Evolutionary conservation across 140 eudicot genomes (phyloP).

Genomic region (Cichorium intybus): DNA sequence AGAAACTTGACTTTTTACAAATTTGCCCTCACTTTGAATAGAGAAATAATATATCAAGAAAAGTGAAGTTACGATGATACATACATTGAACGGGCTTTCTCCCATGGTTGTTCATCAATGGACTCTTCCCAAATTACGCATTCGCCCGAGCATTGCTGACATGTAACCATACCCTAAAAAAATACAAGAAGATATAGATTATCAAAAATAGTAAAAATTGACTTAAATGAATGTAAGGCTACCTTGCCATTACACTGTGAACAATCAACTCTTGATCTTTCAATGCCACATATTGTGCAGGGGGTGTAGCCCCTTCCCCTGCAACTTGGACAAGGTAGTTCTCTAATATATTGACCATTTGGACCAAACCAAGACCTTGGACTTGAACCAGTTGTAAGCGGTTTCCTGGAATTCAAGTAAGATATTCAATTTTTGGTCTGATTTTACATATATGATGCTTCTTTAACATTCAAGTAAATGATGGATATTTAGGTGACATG

Average conservation of each 20-base stretch:
- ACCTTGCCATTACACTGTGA: constrained; percentile 92
- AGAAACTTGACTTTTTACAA: background rate
- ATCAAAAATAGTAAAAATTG: too few relatives aligned
- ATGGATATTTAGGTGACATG: background rate
- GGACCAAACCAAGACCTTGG: constrained; percentile 99
- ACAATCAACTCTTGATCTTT: constrained; percentile 81
- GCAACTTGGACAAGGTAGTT: constrained; percentile 94
- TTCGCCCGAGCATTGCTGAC: constrained; percentile 83
- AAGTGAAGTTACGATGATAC: constrained; percentile 19
- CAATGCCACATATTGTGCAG: constrained; percentile 89
- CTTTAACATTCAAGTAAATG: too few relatives aligned
- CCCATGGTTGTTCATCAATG: constrained; percentile 96
- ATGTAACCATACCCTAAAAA: constrained; percentile 69
- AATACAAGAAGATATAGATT: background rate
- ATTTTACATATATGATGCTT: background rate
- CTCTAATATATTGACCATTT: constrained; percentile 92
- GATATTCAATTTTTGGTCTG: background rate
- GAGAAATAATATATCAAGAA: constrained; percentile 9
- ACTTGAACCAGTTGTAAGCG: constrained; percentile 41
- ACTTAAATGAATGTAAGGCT: background rate
- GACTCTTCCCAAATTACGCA: constrained; percentile 98
- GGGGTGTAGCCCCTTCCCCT: constrained; percentile 96
- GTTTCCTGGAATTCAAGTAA: constrained; percentile 43
- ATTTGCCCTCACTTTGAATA: too few relatives aligned
- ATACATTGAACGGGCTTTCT: constrained; percentile 93